These are phyloP conservation scores for Geotrichum fermentans DNA, from an alignment of 1,139 yeast species.

Conservation along the genomic window DNA sequence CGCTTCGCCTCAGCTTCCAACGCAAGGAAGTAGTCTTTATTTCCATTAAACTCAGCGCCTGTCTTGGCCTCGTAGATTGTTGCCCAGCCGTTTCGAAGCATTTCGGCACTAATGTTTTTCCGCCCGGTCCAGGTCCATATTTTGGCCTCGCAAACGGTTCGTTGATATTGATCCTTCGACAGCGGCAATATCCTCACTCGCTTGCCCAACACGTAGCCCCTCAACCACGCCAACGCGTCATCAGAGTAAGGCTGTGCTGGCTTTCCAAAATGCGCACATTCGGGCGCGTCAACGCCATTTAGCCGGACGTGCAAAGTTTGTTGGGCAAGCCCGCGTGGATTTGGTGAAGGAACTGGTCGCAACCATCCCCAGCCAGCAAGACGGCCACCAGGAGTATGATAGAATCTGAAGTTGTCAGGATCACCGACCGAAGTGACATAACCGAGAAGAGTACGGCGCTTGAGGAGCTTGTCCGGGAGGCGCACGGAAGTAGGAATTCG, in stretches of 20 bases:
- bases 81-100: slow-evolving; percentile 79
- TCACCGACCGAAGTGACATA: slow-evolving; percentile 90
- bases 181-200: slow-evolving; percentile 71
- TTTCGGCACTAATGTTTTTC: slow-evolving; percentile 78
- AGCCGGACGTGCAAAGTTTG: slow-evolving; percentile 56
- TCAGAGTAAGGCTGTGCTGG: slow-evolving; percentile 86
- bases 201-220: slow-evolving; percentile 57
- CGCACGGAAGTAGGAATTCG: slow-evolving; percentile 33
- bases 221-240: slow-evolving; percentile 78
- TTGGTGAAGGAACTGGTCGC: slow-evolving; percentile 48
- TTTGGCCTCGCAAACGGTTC: slow-evolving; percentile 79
- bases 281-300: slow-evolving; percentile 98
- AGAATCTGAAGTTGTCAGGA: slow-evolving; percentile 90
- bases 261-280: slow-evolving; percentile 88
- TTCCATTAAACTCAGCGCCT: slow-evolving; percentile 83
- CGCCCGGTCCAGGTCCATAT: slow-evolving; percentile 71
- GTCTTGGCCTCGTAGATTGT: slow-evolving; percentile 77
- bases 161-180: slow-evolving; percentile 78
- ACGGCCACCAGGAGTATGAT: slow-evolving; percentile 89
- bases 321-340: slow-evolving; percentile 37
- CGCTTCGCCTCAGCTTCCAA: slow-evolving; percentile 59
- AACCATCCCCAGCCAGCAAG: slow-evolving; percentile 94
- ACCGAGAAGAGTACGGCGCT: slow-evolving; percentile 58
- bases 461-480: slow-evolving; percentile 33
- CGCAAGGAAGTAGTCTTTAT: slow-evolving; percentile 53